These are phyloP conservation scores for Globisporangium lucens DNA, from an alignment of 352 stramenopile genomes.

Conservation along the genomic window DNA sequence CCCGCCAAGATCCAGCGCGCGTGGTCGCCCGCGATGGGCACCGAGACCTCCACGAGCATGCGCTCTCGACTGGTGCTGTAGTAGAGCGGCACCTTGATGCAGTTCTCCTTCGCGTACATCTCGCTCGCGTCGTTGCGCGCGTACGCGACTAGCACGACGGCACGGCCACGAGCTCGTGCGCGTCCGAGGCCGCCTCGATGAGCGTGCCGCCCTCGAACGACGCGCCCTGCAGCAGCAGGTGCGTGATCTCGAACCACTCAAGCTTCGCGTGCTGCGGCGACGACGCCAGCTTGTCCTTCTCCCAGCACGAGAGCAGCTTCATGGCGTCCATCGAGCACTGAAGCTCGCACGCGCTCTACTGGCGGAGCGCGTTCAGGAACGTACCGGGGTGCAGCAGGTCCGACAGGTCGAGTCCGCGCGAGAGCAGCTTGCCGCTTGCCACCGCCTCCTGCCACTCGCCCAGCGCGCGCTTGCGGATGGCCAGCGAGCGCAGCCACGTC, in stretches of 20 bases:
- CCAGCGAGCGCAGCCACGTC: constrained; percentile 79
- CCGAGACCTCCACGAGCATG: constrained; percentile 77
- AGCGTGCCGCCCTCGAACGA: constrained; percentile 80
- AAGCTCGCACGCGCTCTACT: constrained; percentile 86
- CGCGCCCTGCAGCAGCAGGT: constrained; percentile 84
- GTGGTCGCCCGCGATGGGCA: constrained; percentile 73
- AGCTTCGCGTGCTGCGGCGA: constrained; percentile 22
- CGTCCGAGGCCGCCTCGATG: constrained; percentile 77
- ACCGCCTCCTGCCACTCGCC: constrained; percentile 79
- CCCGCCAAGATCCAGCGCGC: constrained; percentile 78
- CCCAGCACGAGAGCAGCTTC: constrained; percentile 89
- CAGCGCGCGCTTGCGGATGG: constrained; percentile 78
- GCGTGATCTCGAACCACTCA: constrained; percentile 82
- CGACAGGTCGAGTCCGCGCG: constrained; percentile 79
- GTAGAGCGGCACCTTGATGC: constrained; percentile 79
- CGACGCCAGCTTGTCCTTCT: constrained; percentile 55
- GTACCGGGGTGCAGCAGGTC: constrained; percentile 92
- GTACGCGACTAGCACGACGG: constrained; percentile 85
- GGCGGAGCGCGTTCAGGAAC: constrained; percentile 93
- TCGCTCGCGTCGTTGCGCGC: constrained; percentile 72
- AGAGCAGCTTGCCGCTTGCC: constrained; percentile 58
- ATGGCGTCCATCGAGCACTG: constrained; percentile 89
- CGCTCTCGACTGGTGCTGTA: constrained; percentile 71
- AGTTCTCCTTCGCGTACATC: constrained; percentile 70
- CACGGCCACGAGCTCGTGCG: constrained; percentile 75